Evolutionary conservation across 1,284 basidiomycete species (phyloP), one percentile per base, ranked within the genome.

Genomic region (Trametes pubescens): DNA sequence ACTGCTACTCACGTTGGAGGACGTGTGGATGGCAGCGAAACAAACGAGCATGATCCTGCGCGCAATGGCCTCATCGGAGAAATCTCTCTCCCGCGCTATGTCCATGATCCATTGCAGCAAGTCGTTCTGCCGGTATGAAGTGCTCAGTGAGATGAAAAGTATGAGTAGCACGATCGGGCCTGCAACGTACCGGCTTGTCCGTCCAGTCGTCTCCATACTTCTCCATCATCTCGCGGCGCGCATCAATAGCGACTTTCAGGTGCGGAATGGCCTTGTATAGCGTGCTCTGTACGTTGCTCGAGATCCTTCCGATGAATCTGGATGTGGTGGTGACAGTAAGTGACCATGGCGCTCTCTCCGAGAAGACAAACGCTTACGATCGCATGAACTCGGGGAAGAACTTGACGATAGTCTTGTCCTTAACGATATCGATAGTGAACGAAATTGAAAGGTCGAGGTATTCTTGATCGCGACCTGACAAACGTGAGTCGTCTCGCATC

Each of bases 1-100:
- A 5, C 22, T 32, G 29, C n/a, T 22, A 11, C 69, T 56, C 49
- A 77, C 75, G 47, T 57, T 73, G 0, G 75, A 72, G 1, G 74
- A 71, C 2, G 76, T 76, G 62, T 74, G 72, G 21, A 75, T 76
- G 9, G 75, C 72, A 4, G 72, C 75, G 58, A 76, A 76, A 64
- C 76, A 76, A 24, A 72, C 53, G 16, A 67, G 38, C 2, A 77
- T 61, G 6, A 75, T 61, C 11, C 71, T 51, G 26, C 58, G 29
- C n/a, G 67, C 65, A 18, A 72, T 61, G 0, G 51, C 51, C 37
- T 66, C 59, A 8, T 66, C 37, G 9, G 61, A 35, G 18, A 57
- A 22, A 3, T 61, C 65, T 14, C 49, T 60, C 4, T 54, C 40
- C 22, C 43, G 43, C 2, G 66, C 66, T 43, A 55, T 59, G 40